phyloP scores from a whole-genome alignment of 495 filamentous ascomycete species.

The Neurospora discreta region DNA sequence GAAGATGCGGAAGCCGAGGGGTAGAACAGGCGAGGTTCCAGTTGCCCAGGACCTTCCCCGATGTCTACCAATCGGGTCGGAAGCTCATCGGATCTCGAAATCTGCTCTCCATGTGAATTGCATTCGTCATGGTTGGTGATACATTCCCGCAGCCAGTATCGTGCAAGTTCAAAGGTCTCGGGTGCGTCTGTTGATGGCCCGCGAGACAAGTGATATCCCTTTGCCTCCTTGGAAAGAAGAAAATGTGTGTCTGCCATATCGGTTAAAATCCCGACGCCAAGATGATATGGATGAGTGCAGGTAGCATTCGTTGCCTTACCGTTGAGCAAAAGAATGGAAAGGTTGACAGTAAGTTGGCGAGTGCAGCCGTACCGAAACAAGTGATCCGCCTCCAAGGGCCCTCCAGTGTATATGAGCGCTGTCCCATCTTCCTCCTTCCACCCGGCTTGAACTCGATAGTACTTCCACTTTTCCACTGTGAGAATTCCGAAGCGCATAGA shows the following conservation, averaged over 20 bases:
- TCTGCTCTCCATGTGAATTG: background rate
- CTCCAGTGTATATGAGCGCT: background rate
- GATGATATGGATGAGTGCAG: background rate
- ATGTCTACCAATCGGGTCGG: background rate
- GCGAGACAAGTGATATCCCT: background rate
- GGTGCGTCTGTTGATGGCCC: background rate
- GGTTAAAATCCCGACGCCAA: background rate
- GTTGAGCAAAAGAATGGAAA: background rate
- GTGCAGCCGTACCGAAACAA: background rate
- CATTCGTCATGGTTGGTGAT: background rate
- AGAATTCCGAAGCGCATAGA: background rate
- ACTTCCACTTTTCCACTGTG: background rate
- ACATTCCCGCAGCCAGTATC: background rate
- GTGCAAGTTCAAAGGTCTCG: background rate
- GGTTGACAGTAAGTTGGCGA: background rate
- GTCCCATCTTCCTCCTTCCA: background rate
- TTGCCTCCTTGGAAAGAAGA: background rate
- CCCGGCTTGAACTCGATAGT: background rate
- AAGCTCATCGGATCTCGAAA: background rate
- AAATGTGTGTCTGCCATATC: background rate
- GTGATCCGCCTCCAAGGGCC: background rate
- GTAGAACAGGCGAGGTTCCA: background rate
- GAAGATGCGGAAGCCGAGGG: background rate
- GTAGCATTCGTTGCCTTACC: background rate
- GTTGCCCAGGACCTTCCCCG: background rate